Evolutionary conservation across 306 rosid species (phyloP), one percentile per base, ranked within the genome.

Genomic region (Gastrolobium villosum): DNA sequence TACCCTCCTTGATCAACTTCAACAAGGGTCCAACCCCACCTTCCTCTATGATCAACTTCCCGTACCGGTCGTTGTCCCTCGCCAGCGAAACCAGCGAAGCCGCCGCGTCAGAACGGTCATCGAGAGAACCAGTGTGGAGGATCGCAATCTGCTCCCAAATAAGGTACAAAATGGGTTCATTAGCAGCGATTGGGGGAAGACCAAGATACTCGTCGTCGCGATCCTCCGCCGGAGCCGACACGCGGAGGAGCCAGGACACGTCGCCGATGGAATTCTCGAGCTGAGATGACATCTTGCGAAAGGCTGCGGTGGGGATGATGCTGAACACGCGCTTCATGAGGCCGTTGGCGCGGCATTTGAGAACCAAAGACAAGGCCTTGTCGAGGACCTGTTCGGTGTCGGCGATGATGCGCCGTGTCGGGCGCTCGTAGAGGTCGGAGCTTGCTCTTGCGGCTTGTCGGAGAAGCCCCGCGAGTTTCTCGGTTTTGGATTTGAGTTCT

Each of bases 111-210:
- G 98, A 67, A 50, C 98, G 93, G 57, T 83, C 92, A 0, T 93
- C 98, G 1, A 88, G 79, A 3, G 92, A 87, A 0, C 94, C 94
- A 0, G 89, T 84, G 32, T 66, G 78, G 14, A 92, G 89, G 53
- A 77, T 85, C 0, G 98, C 98, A 39, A 93, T 86, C 87, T 91
- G 96, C 50, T 93, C 98, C 98, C 98, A 93, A 5, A 93, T 91
- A 15, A 91, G 81, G 32, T 92, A 81, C 10, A 93, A 34, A 26
- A 89, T 93, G 4, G 98, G 98, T 72, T 93, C 96, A 73, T 91
- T 93, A 0, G 98, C 89, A 0, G 98, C 98, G 3, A 91, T 93
- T 0, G 98, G 98, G n/a, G 98, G 98, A 46, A 93, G 88, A 28
- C 98, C 98, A 6, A 93, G 60, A 56, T 88, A 87, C 77, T 89